Percentiles rank a stretch among this genome's conserved stretches.
These are phyloP conservation scores for Sedum album DNA, from an alignment of 164 flowering plant genomes.

Conservation along the genomic window DNA sequence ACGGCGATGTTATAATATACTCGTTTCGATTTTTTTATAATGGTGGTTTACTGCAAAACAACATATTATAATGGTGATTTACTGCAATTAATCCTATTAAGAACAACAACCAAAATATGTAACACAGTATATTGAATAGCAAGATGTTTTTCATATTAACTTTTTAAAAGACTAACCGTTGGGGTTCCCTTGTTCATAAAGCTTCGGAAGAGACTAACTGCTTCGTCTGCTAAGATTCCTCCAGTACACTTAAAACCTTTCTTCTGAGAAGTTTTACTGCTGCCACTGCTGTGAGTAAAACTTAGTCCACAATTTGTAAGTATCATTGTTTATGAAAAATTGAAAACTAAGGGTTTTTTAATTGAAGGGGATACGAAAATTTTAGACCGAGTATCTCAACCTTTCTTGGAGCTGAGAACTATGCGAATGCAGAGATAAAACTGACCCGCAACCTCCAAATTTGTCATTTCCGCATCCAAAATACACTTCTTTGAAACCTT, in stretches of 20 bases:
- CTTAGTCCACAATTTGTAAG: not conserved
- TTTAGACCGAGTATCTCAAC: not conserved
- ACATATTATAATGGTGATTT: no score
- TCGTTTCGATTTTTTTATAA: no score
- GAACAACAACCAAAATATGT: no score
- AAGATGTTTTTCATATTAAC: no score
- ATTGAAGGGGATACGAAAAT: no score
- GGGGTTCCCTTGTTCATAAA: constrained; percentile 93
- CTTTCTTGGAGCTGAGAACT: constrained; percentile 17
- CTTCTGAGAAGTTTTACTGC: constrained; percentile 18
- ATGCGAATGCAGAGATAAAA: constrained; percentile 61
- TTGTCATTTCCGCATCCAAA: constrained; percentile 93
- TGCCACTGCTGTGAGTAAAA: constrained; percentile 19
- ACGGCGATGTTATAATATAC: no score
- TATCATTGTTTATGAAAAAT: no score
- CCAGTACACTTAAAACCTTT: constrained; percentile 65
- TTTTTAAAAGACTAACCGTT: constrained; percentile 39
- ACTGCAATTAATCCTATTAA: no score
- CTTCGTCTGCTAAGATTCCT: constrained; percentile 87
- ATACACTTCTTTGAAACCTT: constrained; percentile 70
- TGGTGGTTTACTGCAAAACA: no score
- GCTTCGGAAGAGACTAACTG: constrained; percentile 59
- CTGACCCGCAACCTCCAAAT: constrained; percentile 95
- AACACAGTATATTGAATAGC: no score
- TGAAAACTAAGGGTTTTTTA: no score